Percentiles rank a stretch among this genome's conserved stretches.
phyloP scores from a whole-genome alignment of 2,329 filamentous ascomycete genomes.

The Diaporthe sp. region DNA sequence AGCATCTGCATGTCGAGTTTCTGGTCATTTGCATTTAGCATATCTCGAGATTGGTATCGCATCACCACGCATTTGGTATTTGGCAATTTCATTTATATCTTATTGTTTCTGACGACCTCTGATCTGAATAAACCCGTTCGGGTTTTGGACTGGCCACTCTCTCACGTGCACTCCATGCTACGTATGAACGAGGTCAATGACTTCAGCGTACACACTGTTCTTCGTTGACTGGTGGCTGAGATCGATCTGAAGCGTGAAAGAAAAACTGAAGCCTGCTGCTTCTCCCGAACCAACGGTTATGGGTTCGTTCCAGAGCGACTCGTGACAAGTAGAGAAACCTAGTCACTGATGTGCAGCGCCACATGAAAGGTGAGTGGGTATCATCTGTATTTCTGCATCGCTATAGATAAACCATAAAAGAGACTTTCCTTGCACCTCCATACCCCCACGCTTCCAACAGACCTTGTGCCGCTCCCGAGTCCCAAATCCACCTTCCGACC shows the following conservation, averaged over 20 bases:
- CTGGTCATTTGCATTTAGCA: not conserved
- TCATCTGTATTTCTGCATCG: constrained; percentile 42
- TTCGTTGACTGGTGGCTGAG: not conserved
- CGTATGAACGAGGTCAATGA: too few relatives aligned
- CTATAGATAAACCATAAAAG: constrained; percentile 39
- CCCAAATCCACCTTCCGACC: constrained; percentile 21
- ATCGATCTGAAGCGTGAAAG: not conserved
- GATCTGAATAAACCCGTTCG: too few relatives aligned
- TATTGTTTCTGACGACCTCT: not conserved
- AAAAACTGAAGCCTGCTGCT: too few relatives aligned
- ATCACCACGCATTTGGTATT: constrained; percentile 2
- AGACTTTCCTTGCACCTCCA: constrained; percentile 29
- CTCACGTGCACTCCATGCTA: not conserved
- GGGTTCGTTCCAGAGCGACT: too few relatives aligned
- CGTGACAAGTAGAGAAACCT: not conserved
- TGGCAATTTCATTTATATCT: not conserved
- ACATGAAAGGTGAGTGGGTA: constrained; percentile 33
- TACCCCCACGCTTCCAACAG: constrained; percentile 22
- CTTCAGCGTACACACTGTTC: not conserved
- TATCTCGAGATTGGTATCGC: constrained; percentile 6
- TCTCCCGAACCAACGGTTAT: too few relatives aligned
- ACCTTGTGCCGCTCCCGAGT: constrained; percentile 27
- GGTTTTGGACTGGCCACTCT: not conserved
- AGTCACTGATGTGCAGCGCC: not conserved
- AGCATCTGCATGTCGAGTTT: not conserved